Evolutionary conservation across 148 eudicot genomes (phyloP).

Genomic region (Chenopodium suecicum): DNA sequence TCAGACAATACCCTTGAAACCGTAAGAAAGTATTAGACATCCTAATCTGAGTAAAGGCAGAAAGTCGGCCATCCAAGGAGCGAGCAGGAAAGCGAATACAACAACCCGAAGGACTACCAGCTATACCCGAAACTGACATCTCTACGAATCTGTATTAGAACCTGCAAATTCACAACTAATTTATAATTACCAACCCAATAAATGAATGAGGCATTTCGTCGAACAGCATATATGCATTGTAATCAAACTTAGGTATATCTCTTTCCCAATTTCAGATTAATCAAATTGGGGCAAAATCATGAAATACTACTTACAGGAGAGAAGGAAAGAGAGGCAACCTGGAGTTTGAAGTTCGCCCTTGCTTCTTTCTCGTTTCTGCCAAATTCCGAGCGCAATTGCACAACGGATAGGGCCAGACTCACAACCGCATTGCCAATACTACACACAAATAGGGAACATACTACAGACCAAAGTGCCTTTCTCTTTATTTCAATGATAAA

Average conservation of each 20-base stretch:
- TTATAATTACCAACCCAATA: too few species aligned
- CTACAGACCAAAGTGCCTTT: too few species aligned
- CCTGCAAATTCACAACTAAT: not conserved
- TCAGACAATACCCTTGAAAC: slow-evolving; percentile 36
- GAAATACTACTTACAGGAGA: not conserved
- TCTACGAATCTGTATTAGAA: slow-evolving; percentile 12
- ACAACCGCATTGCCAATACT: not conserved
- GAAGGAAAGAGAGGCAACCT: not conserved
- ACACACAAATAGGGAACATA: too few species aligned
- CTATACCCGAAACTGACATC: slow-evolving; percentile 55
- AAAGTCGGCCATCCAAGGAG: slow-evolving; percentile 26
- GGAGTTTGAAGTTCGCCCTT: not conserved
- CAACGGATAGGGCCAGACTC: slow-evolving; percentile 8
- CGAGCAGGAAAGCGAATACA: slow-evolving; percentile 49
- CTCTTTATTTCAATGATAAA: too few species aligned
- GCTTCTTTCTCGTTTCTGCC: not conserved
- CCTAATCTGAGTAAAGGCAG: slow-evolving; percentile 24
- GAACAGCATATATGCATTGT: slow-evolving; percentile 17
- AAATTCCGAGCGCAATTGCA: not conserved
- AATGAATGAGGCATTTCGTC: slow-evolving; percentile 4
- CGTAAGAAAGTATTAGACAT: slow-evolving; percentile 25
- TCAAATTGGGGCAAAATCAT: not conserved
- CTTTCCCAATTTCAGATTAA: not conserved
- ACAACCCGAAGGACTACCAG: slow-evolving; percentile 46
- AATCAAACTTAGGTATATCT: not conserved